phyloP scores from a whole-genome alignment of 306 rosid genomes.

The Dalbergia oliveri region DNA sequence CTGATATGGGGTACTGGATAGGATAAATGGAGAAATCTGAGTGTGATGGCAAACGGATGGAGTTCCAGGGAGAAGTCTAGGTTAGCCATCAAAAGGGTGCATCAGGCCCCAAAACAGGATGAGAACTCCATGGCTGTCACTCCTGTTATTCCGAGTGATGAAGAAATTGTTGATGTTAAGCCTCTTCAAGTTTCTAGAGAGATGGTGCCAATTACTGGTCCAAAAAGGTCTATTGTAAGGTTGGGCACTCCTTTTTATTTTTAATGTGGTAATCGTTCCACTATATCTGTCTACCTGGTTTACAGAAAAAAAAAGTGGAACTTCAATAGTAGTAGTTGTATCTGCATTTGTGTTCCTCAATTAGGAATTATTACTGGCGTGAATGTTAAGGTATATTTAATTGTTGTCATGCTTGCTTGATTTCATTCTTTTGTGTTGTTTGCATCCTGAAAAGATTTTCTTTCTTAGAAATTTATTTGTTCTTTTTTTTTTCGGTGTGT shows the following conservation, averaged over 20 bases:
- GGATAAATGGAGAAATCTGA: conserved; percentile 99
- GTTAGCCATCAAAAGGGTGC: conserved; percentile 69
- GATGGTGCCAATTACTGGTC: conserved; percentile 58
- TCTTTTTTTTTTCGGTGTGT: neutral
- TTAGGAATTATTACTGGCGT: conserved; percentile 25
- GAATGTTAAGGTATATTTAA: conserved; percentile 10
- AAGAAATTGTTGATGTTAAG: conserved; percentile 69
- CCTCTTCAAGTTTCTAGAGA: conserved; percentile 71
- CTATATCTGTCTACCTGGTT: conserved; percentile 32
- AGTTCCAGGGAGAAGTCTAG: conserved; percentile 86
- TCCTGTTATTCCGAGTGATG: conserved; percentile 75
- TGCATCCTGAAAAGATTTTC: conserved; percentile 24
- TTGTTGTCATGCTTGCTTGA: conserved; percentile 11
- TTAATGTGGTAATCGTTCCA: conserved; percentile 32
- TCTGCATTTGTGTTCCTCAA: neutral
- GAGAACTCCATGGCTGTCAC: conserved; percentile 55
- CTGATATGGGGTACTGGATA: conserved; percentile 46
- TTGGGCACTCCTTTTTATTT: conserved; percentile 45
- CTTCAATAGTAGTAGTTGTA: neutral
- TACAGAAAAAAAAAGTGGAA: conserved; percentile 28
- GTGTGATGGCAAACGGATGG: conserved; percentile 97
- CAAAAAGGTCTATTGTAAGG: conserved; percentile 81
- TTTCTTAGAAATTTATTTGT: conserved; percentile 30
- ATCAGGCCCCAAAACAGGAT: conserved; percentile 68
- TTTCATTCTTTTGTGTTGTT: conserved; percentile 21